phyloP scores from a whole-genome alignment of 2,329 filamentous ascomycete species.

The Penicillium sp. region DNA sequence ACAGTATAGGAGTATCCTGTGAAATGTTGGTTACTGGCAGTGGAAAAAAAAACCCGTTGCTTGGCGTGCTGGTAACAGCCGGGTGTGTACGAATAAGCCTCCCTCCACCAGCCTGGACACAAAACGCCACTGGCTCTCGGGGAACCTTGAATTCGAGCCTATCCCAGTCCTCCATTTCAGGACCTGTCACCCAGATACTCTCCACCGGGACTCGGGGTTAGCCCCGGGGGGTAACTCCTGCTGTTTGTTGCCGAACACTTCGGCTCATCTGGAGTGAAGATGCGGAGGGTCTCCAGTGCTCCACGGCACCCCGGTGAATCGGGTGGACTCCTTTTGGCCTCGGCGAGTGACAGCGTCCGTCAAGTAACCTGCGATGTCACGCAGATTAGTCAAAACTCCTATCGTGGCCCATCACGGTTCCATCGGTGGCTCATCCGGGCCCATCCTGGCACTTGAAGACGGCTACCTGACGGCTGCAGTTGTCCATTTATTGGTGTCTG shows the following conservation, averaged over 20 bases:
- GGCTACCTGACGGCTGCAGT: slow-evolving; percentile 18
- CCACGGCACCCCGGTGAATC: slow-evolving; percentile 11
- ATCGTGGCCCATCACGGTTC: not conserved
- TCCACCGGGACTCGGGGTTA: not conserved
- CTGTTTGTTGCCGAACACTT: slow-evolving; percentile 14
- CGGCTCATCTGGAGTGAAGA: slow-evolving; percentile 24
- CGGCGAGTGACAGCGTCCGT: slow-evolving; percentile 15
- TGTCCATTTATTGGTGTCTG: not conserved
- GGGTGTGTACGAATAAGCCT: slow-evolving; percentile 14
- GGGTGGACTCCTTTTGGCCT: slow-evolving; percentile 7
- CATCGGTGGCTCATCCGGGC: not conserved
- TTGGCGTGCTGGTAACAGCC: slow-evolving; percentile 9
- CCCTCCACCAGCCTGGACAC: not conserved
- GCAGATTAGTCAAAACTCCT: slow-evolving; percentile 3
- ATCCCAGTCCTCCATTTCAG: not conserved
- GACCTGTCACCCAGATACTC: not conserved
- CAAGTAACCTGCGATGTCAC: slow-evolving; percentile 2
- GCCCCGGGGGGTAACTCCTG: slow-evolving; percentile 9
- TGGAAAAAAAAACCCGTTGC: slow-evolving; percentile 4
- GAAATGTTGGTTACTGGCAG: not conserved
- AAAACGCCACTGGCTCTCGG: not conserved
- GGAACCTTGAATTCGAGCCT: not conserved
- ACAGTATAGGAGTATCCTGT: not conserved
- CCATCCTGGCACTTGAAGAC: slow-evolving; percentile 22
- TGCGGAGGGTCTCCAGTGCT: slow-evolving; percentile 24